phyloP scores from a whole-genome alignment of 495 filamentous ascomycete species.

The Cudoniella acicularis region DNA sequence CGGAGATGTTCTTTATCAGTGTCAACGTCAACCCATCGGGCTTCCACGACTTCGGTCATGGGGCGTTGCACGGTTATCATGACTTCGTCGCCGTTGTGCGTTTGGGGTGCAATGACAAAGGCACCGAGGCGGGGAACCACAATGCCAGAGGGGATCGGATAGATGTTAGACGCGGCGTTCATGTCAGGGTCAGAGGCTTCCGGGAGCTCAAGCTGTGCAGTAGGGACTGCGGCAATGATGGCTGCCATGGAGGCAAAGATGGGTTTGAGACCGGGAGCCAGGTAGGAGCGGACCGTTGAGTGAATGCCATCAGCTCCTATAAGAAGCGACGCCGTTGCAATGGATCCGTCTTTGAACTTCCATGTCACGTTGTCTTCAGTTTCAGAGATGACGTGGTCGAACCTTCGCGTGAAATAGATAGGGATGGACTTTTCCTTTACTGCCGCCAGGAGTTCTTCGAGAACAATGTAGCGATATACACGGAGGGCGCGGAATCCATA shows the following conservation, averaged over 20 bases:
- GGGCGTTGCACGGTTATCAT: constrained; percentile 32
- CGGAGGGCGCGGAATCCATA: constrained; percentile 3
- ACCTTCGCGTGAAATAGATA: neutral
- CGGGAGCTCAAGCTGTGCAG: neutral
- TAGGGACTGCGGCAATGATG: neutral
- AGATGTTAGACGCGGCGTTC: no score
- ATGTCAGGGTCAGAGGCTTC: constrained; percentile 23
- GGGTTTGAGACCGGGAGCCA: neutral
- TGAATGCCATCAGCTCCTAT: constrained; percentile 59
- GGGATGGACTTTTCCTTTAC: neutral
- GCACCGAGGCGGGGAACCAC: no score
- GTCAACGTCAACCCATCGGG: neutral
- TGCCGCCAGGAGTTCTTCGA: neutral
- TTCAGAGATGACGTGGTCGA: neutral
- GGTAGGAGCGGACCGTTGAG: constrained; percentile 38
- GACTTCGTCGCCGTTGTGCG: constrained; percentile 33
- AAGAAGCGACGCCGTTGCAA: constrained; percentile 46
- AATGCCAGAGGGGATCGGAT: no score
- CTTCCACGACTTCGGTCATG: neutral
- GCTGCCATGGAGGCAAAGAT: neutral
- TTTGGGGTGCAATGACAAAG: constrained; percentile 42
- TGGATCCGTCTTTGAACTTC: constrained; percentile 29
- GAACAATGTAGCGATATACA: neutral
- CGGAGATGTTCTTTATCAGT: neutral
- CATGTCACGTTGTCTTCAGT: constrained; percentile 14